Percentiles rank a stretch among this genome's conserved stretches.
These are phyloP conservation scores for Fomitopsis schrenkii DNA, from an alignment of 1,284 basidiomycete species.

Conservation along the genomic window DNA sequence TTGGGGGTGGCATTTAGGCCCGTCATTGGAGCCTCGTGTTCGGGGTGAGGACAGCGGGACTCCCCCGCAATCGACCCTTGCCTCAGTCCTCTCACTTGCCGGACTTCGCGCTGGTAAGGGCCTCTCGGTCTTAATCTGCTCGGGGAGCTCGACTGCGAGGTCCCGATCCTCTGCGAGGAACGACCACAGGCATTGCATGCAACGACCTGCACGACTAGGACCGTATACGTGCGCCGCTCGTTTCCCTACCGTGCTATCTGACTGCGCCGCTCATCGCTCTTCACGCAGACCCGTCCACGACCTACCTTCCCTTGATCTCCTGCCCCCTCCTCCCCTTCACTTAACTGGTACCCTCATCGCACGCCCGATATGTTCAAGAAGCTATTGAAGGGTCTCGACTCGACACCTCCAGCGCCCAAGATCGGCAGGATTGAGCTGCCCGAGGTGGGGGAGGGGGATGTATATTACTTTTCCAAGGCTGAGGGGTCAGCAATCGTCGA, in stretches of 20 bases:
- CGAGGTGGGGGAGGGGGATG: constrained; percentile 19
- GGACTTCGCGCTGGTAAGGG: constrained; percentile 22
- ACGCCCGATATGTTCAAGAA: constrained; percentile 25
- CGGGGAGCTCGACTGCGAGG: constrained; percentile 24
- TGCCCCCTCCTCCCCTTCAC: constrained; percentile 6
- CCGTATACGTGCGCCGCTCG: constrained; percentile 10
- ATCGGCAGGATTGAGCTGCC: constrained; percentile 25
- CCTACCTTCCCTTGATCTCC: constrained; percentile 5
- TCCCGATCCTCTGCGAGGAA: constrained; percentile 13
- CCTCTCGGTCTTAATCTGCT: constrained; percentile 30
- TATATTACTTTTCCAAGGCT: constrained; percentile 6
- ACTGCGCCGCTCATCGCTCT: constrained; percentile 3
- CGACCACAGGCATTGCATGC: constrained; percentile 9
- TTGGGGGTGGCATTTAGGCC: constrained; percentile 9
- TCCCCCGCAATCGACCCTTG: constrained; percentile 13
- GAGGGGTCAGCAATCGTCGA: constrained; percentile 9
- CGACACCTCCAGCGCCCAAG: constrained; percentile 29
- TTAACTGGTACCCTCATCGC: constrained; percentile 8
- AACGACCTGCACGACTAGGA: constrained; percentile 13
- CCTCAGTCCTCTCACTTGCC: constrained; percentile 16
- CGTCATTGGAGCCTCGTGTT: constrained; percentile 21
- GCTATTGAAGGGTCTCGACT: constrained; percentile 19
- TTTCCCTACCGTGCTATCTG: not conserved
- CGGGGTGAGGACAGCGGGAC: constrained; percentile 17
- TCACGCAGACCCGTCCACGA: not conserved